Base-by-base conservation (phyloP, 2,329 filamentous ascomycete species). In the Aspergillus caelatus region DNA sequence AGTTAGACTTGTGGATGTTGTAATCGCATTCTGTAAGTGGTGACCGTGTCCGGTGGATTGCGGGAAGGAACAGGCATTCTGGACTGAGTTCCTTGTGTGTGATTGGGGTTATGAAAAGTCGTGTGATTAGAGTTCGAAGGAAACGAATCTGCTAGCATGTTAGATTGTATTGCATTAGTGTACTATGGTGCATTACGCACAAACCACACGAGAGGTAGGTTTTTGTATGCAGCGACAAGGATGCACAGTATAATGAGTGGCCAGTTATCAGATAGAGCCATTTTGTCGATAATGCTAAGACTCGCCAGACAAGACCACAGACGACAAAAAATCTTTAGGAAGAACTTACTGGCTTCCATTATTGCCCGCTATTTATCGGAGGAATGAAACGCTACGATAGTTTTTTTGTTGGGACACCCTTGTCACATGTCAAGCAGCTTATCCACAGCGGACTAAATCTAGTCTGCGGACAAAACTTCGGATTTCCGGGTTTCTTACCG, bases 1-100 rank as follows among this genome's bases (percentile, higher is more conserved):
- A 62, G 53, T 68, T 69, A 16, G 66, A 69, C 45, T 69, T 69
- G 60, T 69, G 68, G 10, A 66, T 57, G 45, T 68, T 69, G 52
- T 66, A 67, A 61, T 70, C 68, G 32, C 63, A 67, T 62, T 69
- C 67, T 23, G 65, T 46, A 52, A 58, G 60, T 3, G 62, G 53
- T 36, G 59, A 58, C n/a, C 19, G 41, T 12, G 61, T 60, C 4
- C 48, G 54, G 21, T 62, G 54, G 26, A 61, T 57, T 28, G 58
- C 46, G 2, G 58, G 62, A 16, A 58, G 46, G n/a, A 61, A 64
- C 39, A 61, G 57, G 43, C 43, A 45, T 23, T 58, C 43, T 26
- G 61, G 54, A 21, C 28, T 30, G 43, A 59, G 62, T 4, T 54
- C 28, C 19, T 54, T 54, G 3, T 54, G 28, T 11, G 52, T 54